Evolutionary conservation across 352 stramenopile genomes (phyloP), one percentile per base, ranked within the genome.

Genomic region (Globisporangium heterothallicum): DNA sequence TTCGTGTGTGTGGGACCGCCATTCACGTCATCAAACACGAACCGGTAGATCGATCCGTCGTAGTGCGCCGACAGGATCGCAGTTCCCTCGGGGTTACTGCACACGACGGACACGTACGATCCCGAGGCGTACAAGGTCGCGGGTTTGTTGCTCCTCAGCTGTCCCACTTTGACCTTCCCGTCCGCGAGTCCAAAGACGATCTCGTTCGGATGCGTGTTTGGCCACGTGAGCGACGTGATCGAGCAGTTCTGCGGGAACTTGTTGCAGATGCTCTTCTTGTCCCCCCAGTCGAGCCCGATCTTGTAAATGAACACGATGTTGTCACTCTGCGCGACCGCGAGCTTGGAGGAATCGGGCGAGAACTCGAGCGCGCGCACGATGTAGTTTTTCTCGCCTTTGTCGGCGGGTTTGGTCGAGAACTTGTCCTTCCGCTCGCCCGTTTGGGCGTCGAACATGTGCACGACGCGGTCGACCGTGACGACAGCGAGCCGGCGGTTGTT

Each of bases 231-330:
- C 49, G 70, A 67, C 38, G 93, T 98, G 21, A 98, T 70, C 7
- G 87, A 86, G 46, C 66, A 70, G 27, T 63, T 70, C 63, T 96
- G 87, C 4, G 73, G 64, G 54, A 98, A 98, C 67, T 97, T 98
- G 76, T 98, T 98, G 71, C 92, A 97, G 41, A 98, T 98, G 64
- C 75, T 95, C 64, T 98, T 98, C 66, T 98, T 98, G 63, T 98
- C 92, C 13, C 84, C 84, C 86, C 88, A 98, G 27, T 97, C 91
- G 22, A 95, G 52, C 0, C 92, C 87, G 42, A 97, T 87, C 68
- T 98, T 98, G 73, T 98, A 98, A 46, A 98, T 92, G 61, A 98
- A 98, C 6, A 98, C 86, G 52, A 98, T 98, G 68, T 97, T 97
- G 74, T 98, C 93, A 61, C 76, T 96, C 69, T 98, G 94, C 1